Evolutionary conservation across 306 rosid species (phyloP), one percentile per base, ranked within the genome.

Genomic region (Citrullus colocynthis): DNA sequence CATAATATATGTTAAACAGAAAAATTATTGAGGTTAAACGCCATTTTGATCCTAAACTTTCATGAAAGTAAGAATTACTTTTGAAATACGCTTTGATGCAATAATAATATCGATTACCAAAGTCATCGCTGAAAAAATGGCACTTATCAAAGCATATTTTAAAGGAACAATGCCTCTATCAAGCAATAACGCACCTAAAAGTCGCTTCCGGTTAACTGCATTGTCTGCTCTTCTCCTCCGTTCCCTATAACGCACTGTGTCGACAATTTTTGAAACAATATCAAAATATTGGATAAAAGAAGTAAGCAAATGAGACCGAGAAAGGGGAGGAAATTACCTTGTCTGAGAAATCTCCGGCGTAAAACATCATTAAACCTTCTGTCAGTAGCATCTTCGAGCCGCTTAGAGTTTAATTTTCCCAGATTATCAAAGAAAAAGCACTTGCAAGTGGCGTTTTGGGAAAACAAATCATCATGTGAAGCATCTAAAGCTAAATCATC

Each of bases 301-400:
- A 52, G 0, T 1, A 18, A 21, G 59, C 44, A 55, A 37, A 55
- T 11, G 30, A 54, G 1, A 59, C 59, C 21, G 65, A 80, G 12
- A 12, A 9, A 6, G 17, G 75, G 6, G 39, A 51, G 20, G 60
- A 73, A 21, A 75, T 69, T n/a, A 92, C 98, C 96, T 86, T 92
- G 96, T 85, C 98, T 88, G 76, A 95, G 88, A 86, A 95, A 95
- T 81, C 97, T 88, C 67, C 97, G 90, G 60, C 93, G 96, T 78
- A 95, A 89, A 2, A 95, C 91, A 21, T 92, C 98, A 30, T 86
- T 86, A 89, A 92, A 95, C 84, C 92, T 85, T 78, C 74, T 80
- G 58, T 86, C 75, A 21, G 83, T 85, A 78, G 81, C 82, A 67
- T 84, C 89, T 78, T 70, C 85, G 39, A 79, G 58, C 9, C 51